These are phyloP conservation scores for Neocucurbitaria cava DNA, from an alignment of 2,329 filamentous ascomycete species.

Conservation along the genomic window DNA sequence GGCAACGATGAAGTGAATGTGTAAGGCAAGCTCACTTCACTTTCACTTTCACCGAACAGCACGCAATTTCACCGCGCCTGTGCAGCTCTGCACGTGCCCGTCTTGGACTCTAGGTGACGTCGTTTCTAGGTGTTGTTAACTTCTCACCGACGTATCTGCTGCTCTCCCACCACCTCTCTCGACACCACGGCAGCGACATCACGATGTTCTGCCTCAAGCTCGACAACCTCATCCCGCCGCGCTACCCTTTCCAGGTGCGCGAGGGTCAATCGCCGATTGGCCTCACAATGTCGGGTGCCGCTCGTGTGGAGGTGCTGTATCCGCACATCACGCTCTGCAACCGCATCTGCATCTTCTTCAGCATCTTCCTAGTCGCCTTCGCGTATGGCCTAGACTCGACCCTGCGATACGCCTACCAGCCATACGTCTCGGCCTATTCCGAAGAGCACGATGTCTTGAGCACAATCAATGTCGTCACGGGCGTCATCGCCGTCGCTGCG, in stretches of 20 bases:
- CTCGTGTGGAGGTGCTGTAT: constrained; percentile 64
- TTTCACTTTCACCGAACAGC: too few relatives aligned
- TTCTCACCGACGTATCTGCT: too few relatives aligned
- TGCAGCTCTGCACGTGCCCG: too few relatives aligned
- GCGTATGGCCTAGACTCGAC: constrained; percentile 63
- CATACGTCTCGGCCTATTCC: constrained; percentile 62
- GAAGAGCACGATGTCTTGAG: constrained; percentile 62
- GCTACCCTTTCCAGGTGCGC: not conserved
- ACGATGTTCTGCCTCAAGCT: not conserved
- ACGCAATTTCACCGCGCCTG: too few relatives aligned
- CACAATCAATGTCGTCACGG: constrained; percentile 66
- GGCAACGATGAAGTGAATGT: too few relatives aligned
- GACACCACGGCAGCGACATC: not conserved
- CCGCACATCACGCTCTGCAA: constrained; percentile 60
- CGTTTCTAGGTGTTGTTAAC: too few relatives aligned
- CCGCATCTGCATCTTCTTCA: constrained; percentile 64
- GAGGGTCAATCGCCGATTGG: constrained; percentile 21
- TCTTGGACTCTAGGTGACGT: too few relatives aligned
- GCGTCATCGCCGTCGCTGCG: constrained; percentile 66
- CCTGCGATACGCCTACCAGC: constrained; percentile 57
- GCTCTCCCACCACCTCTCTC: not conserved
- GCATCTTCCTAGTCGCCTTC: constrained; percentile 69
- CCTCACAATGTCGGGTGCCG: constrained; percentile 59
- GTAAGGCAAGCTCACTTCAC: too few relatives aligned
- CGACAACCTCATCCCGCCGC: not conserved